Evolutionary conservation across 352 stramenopile genomes (phyloP), one percentile per base, ranked within the genome.

Genomic region (Phytopythium ostracodes): DNA sequence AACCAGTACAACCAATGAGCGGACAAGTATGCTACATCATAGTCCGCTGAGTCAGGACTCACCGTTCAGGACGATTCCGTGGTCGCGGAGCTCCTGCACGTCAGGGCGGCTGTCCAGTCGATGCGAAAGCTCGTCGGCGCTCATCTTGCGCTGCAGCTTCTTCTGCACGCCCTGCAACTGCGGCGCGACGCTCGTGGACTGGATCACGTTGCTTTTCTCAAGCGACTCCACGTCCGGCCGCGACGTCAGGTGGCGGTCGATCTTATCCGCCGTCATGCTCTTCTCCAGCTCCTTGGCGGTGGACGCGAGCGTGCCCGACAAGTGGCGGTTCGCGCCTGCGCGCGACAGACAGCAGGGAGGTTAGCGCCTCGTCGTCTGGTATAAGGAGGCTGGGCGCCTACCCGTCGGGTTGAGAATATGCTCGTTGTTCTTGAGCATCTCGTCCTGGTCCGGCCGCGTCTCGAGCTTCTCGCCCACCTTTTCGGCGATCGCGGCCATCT

Each of bases 81-180:
- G 77, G 12, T 92, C 81, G 27, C 82, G 81, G 53, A 95, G 69
- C 36, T 94, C 81, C 58, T 89, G 77, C 22, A 92, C 73, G 49
- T 92, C 84, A 1, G 84, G 87, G 6, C 87, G 84, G 33, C 62
- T 72, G 53, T 92, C 84, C 10, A 95, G 68, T 0, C 75, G 69
- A 51, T 91, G 81, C 36, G 77, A 67, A 33, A 95, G 70, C 57
- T 92, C 79, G 50, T 92, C 82, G 22, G 86, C 76, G 60, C 79
- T 87, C 76, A 95, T 81, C 57, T 84, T 72, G 38, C 70, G 81
- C 61, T 92, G 81, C 12, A 95, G 73, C 40, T 91, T 70, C 64
- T 88, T 89, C 63, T 91, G 82, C 2, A 92, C 81, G 56, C 77
- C 69, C 60, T 91, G 82, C 7, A 95, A 62, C 49, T 73, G 70